phyloP scores from a whole-genome alignment of 371 early-diverging fungal species.

The Mortierella sp. region DNA sequence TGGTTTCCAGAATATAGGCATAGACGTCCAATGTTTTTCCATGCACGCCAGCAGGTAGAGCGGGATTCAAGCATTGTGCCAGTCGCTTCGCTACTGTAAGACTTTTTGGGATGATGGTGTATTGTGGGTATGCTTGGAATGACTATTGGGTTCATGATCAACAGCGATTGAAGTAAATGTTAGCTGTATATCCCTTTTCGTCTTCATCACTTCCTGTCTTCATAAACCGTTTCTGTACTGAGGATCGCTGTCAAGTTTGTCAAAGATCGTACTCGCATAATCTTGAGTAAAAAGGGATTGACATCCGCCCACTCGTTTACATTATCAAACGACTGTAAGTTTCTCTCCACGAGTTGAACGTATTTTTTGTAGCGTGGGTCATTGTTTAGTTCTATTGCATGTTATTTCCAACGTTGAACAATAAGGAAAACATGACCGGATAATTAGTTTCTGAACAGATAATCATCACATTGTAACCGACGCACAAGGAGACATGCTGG shows the following conservation, averaged over 20 bases:
- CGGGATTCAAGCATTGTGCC: constrained; percentile 98
- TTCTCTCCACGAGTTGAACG: constrained; percentile 85
- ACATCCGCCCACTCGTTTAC: constrained; percentile 97
- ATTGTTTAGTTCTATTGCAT: constrained; percentile 36
- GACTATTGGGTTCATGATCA: constrained; percentile 55
- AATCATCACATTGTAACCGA: background rate
- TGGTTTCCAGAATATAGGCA: constrained; percentile 85
- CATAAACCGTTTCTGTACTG: background rate
- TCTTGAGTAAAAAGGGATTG: constrained; percentile 88
- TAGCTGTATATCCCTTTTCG: background rate
- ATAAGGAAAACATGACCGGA: background rate
- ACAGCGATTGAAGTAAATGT: constrained; percentile 1
- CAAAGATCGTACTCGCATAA: constrained; percentile 74
- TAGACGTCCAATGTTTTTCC: constrained; percentile 96
- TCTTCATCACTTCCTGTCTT: background rate
- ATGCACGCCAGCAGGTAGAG: constrained; percentile 99
- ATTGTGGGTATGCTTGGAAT: constrained; percentile 85
- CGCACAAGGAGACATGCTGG: background rate
- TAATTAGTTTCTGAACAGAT: background rate
- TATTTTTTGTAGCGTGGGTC: constrained; percentile 88
- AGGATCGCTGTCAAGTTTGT: background rate
- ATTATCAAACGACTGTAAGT: constrained; percentile 88
- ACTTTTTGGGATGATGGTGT: constrained; percentile 85
- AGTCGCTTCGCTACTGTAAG: constrained; percentile 93
- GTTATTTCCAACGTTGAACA: constrained; percentile 9